phyloP scores from a whole-genome alignment of 768 basidiomycete species.

The Macrolepiota dolichaula region DNA sequence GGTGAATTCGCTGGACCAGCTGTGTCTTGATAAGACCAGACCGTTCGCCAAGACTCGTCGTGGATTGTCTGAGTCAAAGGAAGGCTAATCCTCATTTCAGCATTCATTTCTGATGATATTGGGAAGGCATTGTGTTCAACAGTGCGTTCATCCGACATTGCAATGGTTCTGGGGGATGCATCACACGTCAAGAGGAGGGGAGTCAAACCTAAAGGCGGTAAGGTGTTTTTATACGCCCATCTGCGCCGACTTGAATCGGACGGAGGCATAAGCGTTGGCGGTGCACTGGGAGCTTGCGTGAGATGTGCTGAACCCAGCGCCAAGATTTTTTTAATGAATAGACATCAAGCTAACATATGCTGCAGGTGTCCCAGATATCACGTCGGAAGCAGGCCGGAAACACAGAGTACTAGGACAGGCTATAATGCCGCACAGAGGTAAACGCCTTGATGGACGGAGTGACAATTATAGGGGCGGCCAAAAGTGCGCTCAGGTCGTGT shows the following conservation, averaged over 20 bases:
- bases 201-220: neutral
- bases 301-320: neutral
- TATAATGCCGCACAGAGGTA: neutral
- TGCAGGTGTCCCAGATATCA: neutral
- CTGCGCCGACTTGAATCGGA: neutral
- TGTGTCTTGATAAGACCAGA: neutral
- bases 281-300: neutral
- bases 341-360: neutral
- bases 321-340: neutral
- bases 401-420: neutral
- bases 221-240: neutral
- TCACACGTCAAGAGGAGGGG: neutral
- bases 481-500: too few relatives aligned
- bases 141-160: constrained; percentile 7
- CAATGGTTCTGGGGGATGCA: neutral
- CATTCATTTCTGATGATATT: neutral
- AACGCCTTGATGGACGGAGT: neutral
- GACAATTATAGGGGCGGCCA: too few relatives aligned
- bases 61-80: neutral
- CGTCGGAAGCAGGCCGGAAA: neutral
- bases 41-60: neutral
- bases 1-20: neutral
- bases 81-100: neutral
- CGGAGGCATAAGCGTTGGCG: neutral
- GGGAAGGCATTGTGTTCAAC: neutral